Conservation (phyloP, 176 grass and related monocot genomes). For the Themeda triandra region DNA sequence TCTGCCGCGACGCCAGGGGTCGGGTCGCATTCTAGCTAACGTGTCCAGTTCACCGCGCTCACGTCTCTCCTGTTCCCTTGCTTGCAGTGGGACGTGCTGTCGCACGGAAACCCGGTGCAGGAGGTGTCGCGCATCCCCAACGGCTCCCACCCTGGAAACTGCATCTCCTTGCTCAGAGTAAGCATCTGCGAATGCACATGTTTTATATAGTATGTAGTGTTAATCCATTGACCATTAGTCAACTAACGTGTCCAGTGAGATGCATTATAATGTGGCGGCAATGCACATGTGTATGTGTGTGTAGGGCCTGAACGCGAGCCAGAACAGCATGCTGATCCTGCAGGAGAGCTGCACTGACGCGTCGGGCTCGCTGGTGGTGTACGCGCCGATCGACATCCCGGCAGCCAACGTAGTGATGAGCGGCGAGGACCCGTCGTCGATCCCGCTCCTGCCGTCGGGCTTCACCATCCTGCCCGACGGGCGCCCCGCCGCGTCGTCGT, state of each 20-base stretch:
- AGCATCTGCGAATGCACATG: background rate
- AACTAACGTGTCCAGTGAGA: background rate
- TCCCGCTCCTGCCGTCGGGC: slow-evolving; percentile 68
- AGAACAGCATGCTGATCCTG: slow-evolving; percentile 69
- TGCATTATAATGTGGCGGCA: background rate
- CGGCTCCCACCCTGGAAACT: slow-evolving; percentile 72
- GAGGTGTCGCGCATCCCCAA: slow-evolving; percentile 63
- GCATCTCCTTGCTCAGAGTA: slow-evolving; percentile 86
- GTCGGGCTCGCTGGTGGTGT: slow-evolving; percentile 54
- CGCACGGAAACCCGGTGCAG: slow-evolving; percentile 73
- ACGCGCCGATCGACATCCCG: slow-evolving; percentile 61
- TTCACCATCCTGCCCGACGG: slow-evolving; percentile 73
- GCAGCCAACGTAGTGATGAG: slow-evolving; percentile 71
- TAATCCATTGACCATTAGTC: background rate
- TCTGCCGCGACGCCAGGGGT: background rate
- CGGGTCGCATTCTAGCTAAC: too few relatives aligned
- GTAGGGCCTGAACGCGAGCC: slow-evolving; percentile 56
- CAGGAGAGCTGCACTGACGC: slow-evolving; percentile 77
- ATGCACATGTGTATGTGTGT: background rate
- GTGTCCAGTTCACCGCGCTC: background rate
- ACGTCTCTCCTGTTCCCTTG: background rate
- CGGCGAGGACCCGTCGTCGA: slow-evolving; percentile 58
- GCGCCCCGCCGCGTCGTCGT: background rate
- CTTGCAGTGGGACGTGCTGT: slow-evolving; percentile 88
- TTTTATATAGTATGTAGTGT: too few relatives aligned